phyloP scores from a whole-genome alignment of 768 basidiomycete genomes.

The Rubroboletus pulcherrimus region DNA sequence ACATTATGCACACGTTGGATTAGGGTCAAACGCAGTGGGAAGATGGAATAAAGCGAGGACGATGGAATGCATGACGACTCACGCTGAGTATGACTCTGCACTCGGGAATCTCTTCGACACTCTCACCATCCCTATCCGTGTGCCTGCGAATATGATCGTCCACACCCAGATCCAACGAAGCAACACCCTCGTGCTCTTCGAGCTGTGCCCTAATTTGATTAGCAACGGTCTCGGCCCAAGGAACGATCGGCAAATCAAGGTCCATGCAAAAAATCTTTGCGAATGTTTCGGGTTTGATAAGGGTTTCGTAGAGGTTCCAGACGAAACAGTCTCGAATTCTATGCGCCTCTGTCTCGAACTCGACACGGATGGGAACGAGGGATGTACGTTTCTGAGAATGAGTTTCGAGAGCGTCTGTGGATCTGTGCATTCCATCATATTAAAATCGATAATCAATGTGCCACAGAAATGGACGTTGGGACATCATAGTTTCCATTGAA shows the following conservation, averaged over 20 bases:
- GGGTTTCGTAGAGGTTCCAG: constrained; percentile 90
- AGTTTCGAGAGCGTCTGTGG: constrained; percentile 57
- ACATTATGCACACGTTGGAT: constrained; percentile 15
- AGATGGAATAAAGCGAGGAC: constrained; percentile 4
- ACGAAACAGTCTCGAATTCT: constrained; percentile 92
- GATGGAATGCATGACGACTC: constrained; percentile 26
- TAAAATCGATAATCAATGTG: constrained; percentile 13
- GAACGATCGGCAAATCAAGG: constrained; percentile 64
- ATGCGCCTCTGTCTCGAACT: constrained; percentile 89
- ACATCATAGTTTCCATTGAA: constrained; percentile 3
- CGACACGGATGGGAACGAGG: constrained; percentile 91
- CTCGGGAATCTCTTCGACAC: constrained; percentile 63
- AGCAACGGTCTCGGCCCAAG: constrained; percentile 76
- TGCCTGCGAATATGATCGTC: constrained; percentile 20
- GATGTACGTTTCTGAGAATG: constrained; percentile 53
- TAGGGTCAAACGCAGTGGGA: constrained; percentile 13
- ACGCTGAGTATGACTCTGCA: constrained; percentile 82
- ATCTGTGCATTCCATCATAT: constrained; percentile 38
- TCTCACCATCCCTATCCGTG: constrained; percentile 35
- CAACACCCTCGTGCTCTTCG: constrained; percentile 84
- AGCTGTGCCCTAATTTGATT: constrained; percentile 88
- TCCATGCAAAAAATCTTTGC: constrained; percentile 86
- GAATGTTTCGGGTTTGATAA: constrained; percentile 82
- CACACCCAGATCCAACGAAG: constrained; percentile 67
- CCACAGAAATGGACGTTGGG: constrained; percentile 17